These are phyloP conservation scores for Kwoniella sp. DNA, from an alignment of 768 basidiomycete genomes.

Conservation along the genomic window DNA sequence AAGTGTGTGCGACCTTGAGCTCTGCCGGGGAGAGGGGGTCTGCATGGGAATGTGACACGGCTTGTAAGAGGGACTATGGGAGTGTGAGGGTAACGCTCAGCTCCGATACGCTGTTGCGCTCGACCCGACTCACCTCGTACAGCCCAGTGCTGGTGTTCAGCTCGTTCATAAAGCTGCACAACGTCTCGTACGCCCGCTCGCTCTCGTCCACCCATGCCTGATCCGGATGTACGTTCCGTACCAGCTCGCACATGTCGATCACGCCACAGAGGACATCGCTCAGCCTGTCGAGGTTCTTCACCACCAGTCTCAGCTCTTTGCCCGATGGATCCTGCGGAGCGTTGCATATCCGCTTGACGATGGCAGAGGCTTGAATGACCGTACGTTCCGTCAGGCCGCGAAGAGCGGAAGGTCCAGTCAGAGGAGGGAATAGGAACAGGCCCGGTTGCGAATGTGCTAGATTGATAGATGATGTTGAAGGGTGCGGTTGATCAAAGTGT, in stretches of 20 bases:
- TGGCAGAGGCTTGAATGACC: conserved; percentile 68
- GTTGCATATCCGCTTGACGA: conserved; percentile 77
- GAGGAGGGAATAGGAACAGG: conserved; percentile 73
- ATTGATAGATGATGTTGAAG: too few species aligned
- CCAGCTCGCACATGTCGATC: conserved; percentile 90
- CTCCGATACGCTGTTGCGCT: too few species aligned
- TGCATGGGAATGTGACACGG: conserved; percentile 30
- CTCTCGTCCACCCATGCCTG: conserved; percentile 73
- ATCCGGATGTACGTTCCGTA: conserved; percentile 91
- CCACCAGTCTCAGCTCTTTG: conserved; percentile 72
- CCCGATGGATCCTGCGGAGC: conserved; percentile 59
- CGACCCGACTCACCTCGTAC: conserved; percentile 64
- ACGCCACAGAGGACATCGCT: conserved; percentile 94
- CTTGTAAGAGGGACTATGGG: conserved; percentile 28
- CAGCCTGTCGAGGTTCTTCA: conserved; percentile 93
- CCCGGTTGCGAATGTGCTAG: conserved; percentile 54
- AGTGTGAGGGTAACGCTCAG: background rate
- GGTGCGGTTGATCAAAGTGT: conserved; percentile 30
- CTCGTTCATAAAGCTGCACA: conserved; percentile 97
- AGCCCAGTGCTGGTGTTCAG: conserved; percentile 89
- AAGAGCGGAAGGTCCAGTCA: conserved; percentile 67
- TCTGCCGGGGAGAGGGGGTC: conserved; percentile 40
- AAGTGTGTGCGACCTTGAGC: conserved; percentile 68
- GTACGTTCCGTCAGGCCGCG: conserved; percentile 72
- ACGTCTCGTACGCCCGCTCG: conserved; percentile 78